Evolutionary conservation across 768 basidiomycete species (phyloP).

Genomic region (Suillus lakei): DNA sequence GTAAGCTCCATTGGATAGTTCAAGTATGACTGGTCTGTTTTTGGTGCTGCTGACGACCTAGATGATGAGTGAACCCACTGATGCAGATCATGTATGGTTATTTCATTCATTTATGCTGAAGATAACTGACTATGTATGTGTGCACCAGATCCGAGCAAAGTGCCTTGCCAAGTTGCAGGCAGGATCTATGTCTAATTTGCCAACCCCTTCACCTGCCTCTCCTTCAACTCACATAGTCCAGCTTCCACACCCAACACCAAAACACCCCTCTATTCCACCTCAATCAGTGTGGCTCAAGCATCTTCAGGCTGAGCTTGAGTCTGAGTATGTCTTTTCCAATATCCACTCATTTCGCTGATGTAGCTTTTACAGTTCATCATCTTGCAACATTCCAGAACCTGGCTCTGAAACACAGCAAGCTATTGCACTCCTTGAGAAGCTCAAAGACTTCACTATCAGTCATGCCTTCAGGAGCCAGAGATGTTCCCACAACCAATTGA

Average conservation of each 20-base stretch:
- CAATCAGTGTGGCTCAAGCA: constrained; percentile 79
- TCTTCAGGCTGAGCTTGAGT: constrained; percentile 67
- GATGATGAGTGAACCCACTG: constrained; percentile 55
- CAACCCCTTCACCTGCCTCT: constrained; percentile 31
- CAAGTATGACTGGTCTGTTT: background rate
- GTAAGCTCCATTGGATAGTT: too few species aligned
- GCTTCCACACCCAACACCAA: constrained; percentile 41
- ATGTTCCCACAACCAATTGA: constrained; percentile 92
- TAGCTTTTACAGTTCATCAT: constrained; percentile 37
- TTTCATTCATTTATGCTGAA: too few species aligned
- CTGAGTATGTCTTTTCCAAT: constrained; percentile 53
- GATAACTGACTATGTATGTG: background rate
- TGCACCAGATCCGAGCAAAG: constrained; percentile 83
- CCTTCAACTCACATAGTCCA: constrained; percentile 33
- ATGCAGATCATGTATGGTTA: constrained; percentile 75
- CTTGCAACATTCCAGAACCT: constrained; percentile 47
- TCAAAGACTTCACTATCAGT: constrained; percentile 83
- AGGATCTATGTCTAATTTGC: constrained; percentile 31
- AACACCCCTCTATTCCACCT: constrained; percentile 26
- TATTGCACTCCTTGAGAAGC: constrained; percentile 66
- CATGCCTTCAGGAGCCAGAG: constrained; percentile 89
- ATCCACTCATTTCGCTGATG: constrained; percentile 2
- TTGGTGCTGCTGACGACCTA: background rate
- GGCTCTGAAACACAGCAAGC: constrained; percentile 64
- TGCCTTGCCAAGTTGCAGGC: constrained; percentile 84